Base-by-base conservation (phyloP, 768 basidiomycete species). In the Sistotremastrum suecicum region DNA sequence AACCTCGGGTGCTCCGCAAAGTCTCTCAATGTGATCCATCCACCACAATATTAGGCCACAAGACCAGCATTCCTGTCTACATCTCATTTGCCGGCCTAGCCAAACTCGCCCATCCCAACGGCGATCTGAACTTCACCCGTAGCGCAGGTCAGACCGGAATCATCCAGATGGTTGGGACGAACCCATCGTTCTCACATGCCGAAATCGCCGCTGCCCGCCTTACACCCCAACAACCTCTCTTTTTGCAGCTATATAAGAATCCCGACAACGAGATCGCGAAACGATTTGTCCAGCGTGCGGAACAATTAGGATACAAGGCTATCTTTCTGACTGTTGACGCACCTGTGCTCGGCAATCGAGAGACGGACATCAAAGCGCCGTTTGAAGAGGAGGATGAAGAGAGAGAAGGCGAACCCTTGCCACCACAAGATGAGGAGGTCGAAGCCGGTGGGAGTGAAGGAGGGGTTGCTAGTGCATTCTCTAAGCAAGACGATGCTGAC, bases 261-360 rank as follows among this genome's bases (percentile, higher is more conserved):
- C 60, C 57, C 46, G 62, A 67, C 39, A 61, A 66, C 6, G 50
- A 51, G 7, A 62, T 54, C 50, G 64, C 66, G 1, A 63, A 64
- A 49, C 52, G 50, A 1, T 53, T 66, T 7, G 45, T 71, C 4
- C 42, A 56, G 29, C 58, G 61, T 20, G 64, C 68, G 10, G 59
- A 60, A 28, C 50, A 61, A 32, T 52, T 60, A 1, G 63, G 66
- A 0, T 66, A 58, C 48, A 65, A 63, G 37, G 68, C 61, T 3
- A 61, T 71, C 48, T 64, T 69, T 49, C 59, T 71, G 37, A 71
- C 69, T 0, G 67, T 71, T 11, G 69, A 71, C 46, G 60, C 64
- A 0, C 59, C 66, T 0, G 62, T 62, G 29, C 53, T 57, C 5
- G 63, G 64, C 5, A 67, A 66, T 51, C 57, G 67, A 3, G 60